Base-by-base conservation (phyloP, 2,329 filamentous ascomycete genomes). In the Penicillium sp. region DNA sequence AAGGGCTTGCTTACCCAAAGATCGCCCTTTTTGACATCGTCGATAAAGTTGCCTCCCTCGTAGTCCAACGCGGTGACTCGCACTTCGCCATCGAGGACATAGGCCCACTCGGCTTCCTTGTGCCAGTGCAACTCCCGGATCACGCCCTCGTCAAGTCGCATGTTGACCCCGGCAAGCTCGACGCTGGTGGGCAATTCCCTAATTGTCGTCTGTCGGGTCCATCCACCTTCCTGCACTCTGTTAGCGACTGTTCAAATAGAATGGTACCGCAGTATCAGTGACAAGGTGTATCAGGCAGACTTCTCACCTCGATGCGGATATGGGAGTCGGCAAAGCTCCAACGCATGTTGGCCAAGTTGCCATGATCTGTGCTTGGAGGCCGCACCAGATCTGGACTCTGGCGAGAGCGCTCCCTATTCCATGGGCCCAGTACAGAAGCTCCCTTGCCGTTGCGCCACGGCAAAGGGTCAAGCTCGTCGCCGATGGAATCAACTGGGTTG, bases 51-150 rank as follows among this genome's bases (percentile, higher is more conserved):
- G 37, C 83, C 81, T 7, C 85, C 84, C 43, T 88, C 83, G 28
- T 83, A 79, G 63, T 88, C 84, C 13, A 89, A 74, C 1, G 81
- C 84, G 0, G 84, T 87, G 35, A 89, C 77, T 37, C 85, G 79
- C 14, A 86, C 83, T 43, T 76, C 74, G 35, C 85, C 85, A 41
- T 83, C 78, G 0, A 88, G 75, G 2, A 88, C 80, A 47, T 84
- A 87, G 0, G 82, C 83, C 84, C 85, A 88, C 58, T 89, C 85
- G 25, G 83, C 84, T 60, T 87, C 82, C 53, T 85, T 86, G 70
- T 89, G 85, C 85, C 85, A 89, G 59, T 89, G 85, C 7, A 89
- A 72, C 61, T 89, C 85, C 18, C 85, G 81, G 52, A 86, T 86
- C 20, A 83, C 84, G 23, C 84, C 83, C 48, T 79, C 68, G 26